Evolutionary conservation across 768 basidiomycete species (phyloP), one percentile per base, ranked within the genome.

Genomic region (Lactarius pseudohatsudake): DNA sequence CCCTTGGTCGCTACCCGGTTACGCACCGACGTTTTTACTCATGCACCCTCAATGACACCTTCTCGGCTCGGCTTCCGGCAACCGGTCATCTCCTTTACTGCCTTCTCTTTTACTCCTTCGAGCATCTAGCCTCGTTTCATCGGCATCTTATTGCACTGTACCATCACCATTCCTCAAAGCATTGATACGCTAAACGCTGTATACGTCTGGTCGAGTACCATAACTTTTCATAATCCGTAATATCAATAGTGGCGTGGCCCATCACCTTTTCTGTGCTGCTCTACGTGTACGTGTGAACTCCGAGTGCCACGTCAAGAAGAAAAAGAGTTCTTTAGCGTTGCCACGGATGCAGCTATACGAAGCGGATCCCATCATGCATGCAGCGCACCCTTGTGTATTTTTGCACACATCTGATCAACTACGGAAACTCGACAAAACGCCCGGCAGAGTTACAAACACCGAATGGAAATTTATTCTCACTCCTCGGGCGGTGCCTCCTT

Each of bases 141-240:
- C 16, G 38, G 40, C 50, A 57, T 58, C 66, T 61, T 62, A 45
- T 57, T 67, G 66, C 66, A 67, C 58, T 67, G 66, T 67, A 67
- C 58, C 54, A 67, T 30, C 36, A 67, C 62, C 66, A 67, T 67
- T 28, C 66, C 61, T n/a, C 66, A 67, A 34, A 43, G 54, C 57
- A 67, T 67, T 55, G 62, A 59, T 67, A 67, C 66, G 58, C 62
- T 67, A 67, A 45, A 59, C 58, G 26, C 58, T 64, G 66, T 67
- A 67, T 67, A 67, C 40, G 56, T 62, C 40, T 28, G 30, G 18
- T 67, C 22, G 50, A 55, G 53, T 67, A 67, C n/a, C 38, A 22
- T 67, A 67, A 30, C 3, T 54, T 30, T 50, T 43, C 66, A 64
- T 67, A 67, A 67, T 67, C 40, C 34, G 20, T 67, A 64, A 64